Evolutionary conservation across 2,329 filamentous ascomycete species (phyloP).

Genomic region (Mycosphaerelloides madeirae): DNA sequence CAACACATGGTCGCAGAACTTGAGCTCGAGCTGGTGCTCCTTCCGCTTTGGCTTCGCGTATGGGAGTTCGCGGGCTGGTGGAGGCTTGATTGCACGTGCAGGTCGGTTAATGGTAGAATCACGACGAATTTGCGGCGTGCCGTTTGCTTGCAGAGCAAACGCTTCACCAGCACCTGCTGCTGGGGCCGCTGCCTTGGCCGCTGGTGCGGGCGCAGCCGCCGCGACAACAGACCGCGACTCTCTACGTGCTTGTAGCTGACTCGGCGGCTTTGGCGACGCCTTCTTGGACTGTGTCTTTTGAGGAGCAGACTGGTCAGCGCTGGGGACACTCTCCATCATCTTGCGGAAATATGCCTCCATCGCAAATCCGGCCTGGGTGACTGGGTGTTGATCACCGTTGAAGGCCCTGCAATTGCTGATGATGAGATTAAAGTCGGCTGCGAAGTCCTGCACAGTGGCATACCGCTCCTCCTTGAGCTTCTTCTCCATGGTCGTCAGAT

Average conservation of each 20-base stretch:
- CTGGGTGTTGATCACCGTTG: slow-evolving; percentile 72
- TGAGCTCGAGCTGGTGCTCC: slow-evolving; percentile 82
- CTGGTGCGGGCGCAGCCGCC: slow-evolving; percentile 31
- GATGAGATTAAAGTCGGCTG: slow-evolving; percentile 70
- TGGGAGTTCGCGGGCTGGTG: slow-evolving; percentile 84
- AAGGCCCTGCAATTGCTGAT: slow-evolving; percentile 74
- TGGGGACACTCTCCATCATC: slow-evolving; percentile 57
- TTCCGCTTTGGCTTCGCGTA: slow-evolving; percentile 88
- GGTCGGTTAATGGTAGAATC: slow-evolving; percentile 80
- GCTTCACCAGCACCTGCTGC: slow-evolving; percentile 48
- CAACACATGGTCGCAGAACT: slow-evolving; percentile 80
- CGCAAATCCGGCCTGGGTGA: slow-evolving; percentile 64
- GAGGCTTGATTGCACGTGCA: slow-evolving; percentile 89
- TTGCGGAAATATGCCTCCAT: slow-evolving; percentile 57
- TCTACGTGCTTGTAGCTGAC: slow-evolving; percentile 24
- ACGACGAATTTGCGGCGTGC: slow-evolving; percentile 75
- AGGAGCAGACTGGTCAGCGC: slow-evolving; percentile 54
- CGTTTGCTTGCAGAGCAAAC: slow-evolving; percentile 73
- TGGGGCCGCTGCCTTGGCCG: slow-evolving; percentile 37
- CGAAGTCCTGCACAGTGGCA: slow-evolving; percentile 64
- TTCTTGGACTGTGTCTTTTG: slow-evolving; percentile 42
- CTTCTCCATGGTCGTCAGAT: slow-evolving; percentile 75
- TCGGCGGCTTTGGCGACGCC: slow-evolving; percentile 26
- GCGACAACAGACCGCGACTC: slow-evolving; percentile 25
- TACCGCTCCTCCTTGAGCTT: slow-evolving; percentile 72